These are phyloP conservation scores for Euphorbia pulcherrima DNA, from an alignment of 345 rosid genomes.

Conservation along the genomic window DNA sequence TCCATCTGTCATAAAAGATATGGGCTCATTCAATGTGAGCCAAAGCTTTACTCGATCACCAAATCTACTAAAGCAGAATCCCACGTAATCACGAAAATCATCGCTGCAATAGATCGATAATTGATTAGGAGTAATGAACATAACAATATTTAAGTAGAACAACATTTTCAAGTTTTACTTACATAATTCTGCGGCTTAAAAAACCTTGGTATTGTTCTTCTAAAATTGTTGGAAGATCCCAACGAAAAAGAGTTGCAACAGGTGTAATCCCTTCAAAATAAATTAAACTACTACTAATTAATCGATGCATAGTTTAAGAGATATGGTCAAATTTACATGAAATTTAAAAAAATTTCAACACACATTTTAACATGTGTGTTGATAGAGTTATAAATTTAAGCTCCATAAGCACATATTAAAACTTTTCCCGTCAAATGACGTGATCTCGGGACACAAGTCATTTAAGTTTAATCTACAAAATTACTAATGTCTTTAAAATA, in stretches of 20 bases:
- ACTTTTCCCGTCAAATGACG: too few species aligned
- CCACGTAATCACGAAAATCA: slow-evolving; percentile 37
- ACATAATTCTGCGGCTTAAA: slow-evolving; percentile 15
- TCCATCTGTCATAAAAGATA: neutral
- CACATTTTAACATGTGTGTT: too few species aligned
- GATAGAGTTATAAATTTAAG: too few species aligned
- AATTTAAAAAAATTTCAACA: neutral
- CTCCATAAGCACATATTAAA: too few species aligned
- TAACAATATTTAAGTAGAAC: too few species aligned
- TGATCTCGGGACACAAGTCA: too few species aligned
- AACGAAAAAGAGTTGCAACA: slow-evolving; percentile 5
- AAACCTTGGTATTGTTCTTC: slow-evolving; percentile 16
- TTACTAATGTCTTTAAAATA: too few species aligned
- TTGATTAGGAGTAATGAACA: neutral
- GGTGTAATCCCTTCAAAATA: slow-evolving; percentile 6
- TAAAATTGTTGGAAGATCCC: slow-evolving; percentile 11
- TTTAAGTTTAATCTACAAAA: too few species aligned
- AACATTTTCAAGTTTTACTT: neutral
- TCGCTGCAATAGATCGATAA: slow-evolving; percentile 19
- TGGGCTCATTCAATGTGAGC: slow-evolving; percentile 35
- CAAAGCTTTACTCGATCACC: slow-evolving; percentile 39
- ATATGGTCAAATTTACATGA: neutral
- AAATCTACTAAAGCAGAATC: slow-evolving; percentile 42
- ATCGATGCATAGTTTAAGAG: too few species aligned
- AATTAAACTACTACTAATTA: too few species aligned